phyloP scores from a whole-genome alignment of 805 yeast genomes.

The Yamadazyma paraphyllophila region DNA sequence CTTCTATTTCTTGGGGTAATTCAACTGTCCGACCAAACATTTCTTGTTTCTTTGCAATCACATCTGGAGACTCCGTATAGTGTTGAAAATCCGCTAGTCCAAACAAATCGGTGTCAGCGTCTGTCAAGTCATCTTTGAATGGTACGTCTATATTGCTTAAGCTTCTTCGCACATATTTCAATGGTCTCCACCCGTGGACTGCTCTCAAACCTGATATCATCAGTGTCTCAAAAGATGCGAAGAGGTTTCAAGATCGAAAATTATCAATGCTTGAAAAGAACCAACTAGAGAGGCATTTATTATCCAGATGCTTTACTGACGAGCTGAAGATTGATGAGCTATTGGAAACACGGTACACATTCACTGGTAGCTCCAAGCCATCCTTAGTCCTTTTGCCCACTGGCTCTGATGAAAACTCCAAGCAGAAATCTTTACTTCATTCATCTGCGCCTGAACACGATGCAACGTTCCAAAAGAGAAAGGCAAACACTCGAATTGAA shows the following conservation, averaged over 20 bases:
- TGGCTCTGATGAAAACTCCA: constrained; percentile 18
- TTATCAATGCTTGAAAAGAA: constrained; percentile 40
- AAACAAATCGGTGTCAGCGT: constrained; percentile 33
- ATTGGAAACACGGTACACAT: constrained; percentile 45
- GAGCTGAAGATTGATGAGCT: constrained; percentile 37
- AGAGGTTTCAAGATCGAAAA: neutral
- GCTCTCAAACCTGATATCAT: neutral
- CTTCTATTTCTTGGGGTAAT: neutral
- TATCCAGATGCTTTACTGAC: constrained; percentile 43
- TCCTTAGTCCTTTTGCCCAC: constrained; percentile 41
- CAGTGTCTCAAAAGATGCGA: constrained; percentile 3
- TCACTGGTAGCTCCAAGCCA: constrained; percentile 47
- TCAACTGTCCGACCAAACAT: neutral
- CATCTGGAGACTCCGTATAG: constrained; percentile 32
- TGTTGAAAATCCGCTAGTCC: constrained; percentile 38
- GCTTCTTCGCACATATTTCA: neutral
- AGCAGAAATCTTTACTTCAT: constrained; percentile 20
- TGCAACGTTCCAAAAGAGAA: constrained; percentile 18
- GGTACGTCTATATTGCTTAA: constrained; percentile 21
- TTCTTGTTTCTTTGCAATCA: constrained; percentile 19
- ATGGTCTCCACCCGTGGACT: neutral
- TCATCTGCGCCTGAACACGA: constrained; percentile 10
- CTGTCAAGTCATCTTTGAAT: constrained; percentile 38
- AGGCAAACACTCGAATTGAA: constrained; percentile 35
- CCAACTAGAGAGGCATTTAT: constrained; percentile 45